Evolutionary conservation across 257 asterid species (phyloP), one percentile per base, ranked within the genome.

Genomic region (Solanum clarkiae): DNA sequence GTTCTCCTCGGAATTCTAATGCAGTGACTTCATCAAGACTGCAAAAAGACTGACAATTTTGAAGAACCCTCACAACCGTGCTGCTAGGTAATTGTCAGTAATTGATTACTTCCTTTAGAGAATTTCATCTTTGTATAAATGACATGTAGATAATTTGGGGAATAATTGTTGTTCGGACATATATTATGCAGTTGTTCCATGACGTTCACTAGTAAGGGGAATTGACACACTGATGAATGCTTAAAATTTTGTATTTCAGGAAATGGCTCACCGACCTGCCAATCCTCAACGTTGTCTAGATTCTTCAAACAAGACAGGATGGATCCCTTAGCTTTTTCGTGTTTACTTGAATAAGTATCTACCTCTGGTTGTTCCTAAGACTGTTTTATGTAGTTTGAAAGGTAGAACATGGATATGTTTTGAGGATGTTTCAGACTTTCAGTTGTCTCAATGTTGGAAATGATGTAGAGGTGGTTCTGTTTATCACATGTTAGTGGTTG

Each of bases 21-120:
- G 88, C 94, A 95, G 98, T 87, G 95, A 93, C 82, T 95, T 95
- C 85, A 54, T 83, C 54, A 94, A 86, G 91, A 88, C 91, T 54
- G 98, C 95, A 47, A 95, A 92, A 88, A 92, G 95, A 90, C 91
- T 95, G 94, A 91, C 93, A 36, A 91, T 95, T 71, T 85, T 89
- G 59, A 86, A 66, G 92, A 90, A 90, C 68, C 89, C 93, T 11
- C 88, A 89, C 88, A 91, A 79, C 87, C 62, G 69, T 84, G 77
- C 87, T 55, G 94, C 90, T 29, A 93, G 98, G 98, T 95, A 91
- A 84, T 36, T 82, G 4, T 65, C 10, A 65, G 49, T 29, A 26
- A 68, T 1, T 7, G 18, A 83, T 20, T 83, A 51, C 79, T 68
- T 66, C 51, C 47, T 65, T 70, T 51, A 16, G 51, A 13, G n/a